Conservation (phyloP, 495 filamentous ascomycete genomes). For the Neurospora terricola region DNA sequence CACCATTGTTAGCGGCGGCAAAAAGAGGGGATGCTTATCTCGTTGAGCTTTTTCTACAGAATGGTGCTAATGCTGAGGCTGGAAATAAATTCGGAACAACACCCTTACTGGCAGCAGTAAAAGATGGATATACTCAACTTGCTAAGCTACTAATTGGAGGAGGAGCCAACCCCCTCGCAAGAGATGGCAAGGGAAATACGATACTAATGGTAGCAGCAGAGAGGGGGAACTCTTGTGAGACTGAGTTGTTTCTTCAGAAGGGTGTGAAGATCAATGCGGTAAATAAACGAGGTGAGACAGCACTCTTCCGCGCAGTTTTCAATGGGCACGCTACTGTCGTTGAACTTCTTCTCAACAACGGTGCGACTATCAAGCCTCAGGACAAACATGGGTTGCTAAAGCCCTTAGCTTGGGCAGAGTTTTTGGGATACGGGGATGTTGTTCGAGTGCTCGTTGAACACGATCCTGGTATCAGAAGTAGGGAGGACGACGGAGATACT, state of each 20-base stretch:
- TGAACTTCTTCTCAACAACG: neutral
- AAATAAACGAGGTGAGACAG: neutral
- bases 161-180: neutral
- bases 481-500: neutral
- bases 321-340: neutral
- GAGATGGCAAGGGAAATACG: rapidly evolving
- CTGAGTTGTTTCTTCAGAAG: neutral
- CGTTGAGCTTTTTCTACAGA: neutral
- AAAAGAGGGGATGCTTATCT: neutral
- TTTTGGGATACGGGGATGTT: neutral
- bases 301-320: neutral
- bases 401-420: neutral
- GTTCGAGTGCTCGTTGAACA: neutral
- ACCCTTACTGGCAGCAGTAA: neutral
- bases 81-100: too few relatives aligned
- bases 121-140: neutral
- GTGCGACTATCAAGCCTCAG: neutral
- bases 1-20: neutral
- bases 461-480: neutral
- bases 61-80: neutral
- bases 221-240: neutral
- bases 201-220: neutral
- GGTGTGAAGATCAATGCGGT: neutral
- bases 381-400: neutral
- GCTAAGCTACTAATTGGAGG: neutral